Conservation (phyloP, 306 rosid species). For the Dalbergia cultrata region DNA sequence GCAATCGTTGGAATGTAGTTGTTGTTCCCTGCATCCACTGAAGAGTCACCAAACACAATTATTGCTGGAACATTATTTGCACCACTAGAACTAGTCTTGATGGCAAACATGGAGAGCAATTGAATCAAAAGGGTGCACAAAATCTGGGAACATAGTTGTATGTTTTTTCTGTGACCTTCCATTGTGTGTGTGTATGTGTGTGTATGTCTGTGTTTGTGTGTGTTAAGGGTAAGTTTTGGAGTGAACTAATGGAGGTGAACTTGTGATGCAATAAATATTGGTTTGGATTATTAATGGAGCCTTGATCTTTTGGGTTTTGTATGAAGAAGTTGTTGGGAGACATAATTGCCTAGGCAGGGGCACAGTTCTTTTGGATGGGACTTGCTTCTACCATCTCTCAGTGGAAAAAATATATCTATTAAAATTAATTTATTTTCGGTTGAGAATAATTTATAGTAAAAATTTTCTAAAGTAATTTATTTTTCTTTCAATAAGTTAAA, state of each 20-base stretch:
- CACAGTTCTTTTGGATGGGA: constrained; percentile 17
- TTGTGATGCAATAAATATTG: constrained; percentile 53
- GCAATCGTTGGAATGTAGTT: constrained; percentile 85
- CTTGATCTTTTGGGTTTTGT: constrained; percentile 46
- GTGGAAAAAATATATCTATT: too few relatives aligned
- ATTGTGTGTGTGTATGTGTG: not conserved
- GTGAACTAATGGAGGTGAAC: not conserved
- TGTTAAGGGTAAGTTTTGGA: constrained; percentile 1
- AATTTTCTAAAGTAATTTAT: too few relatives aligned
- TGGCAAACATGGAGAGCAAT: constrained; percentile 23
- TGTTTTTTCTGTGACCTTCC: constrained; percentile 26
- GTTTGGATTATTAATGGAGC: constrained; percentile 46
- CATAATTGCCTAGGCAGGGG: constrained; percentile 46
- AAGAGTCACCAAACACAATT: constrained; percentile 89
- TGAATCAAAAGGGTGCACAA: constrained; percentile 41
- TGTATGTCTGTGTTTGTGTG: not conserved
- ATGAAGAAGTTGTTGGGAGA: constrained; percentile 61
- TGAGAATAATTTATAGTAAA: too few relatives aligned
- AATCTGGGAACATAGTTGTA: constrained; percentile 35
- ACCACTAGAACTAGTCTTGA: not conserved
- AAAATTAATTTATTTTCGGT: too few relatives aligned
- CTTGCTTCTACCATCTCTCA: too few relatives aligned
- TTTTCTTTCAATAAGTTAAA: too few relatives aligned
- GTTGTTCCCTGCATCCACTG: constrained; percentile 95
- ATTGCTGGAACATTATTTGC: constrained; percentile 72